A percentile compares a stretch with the other conserved stretches of the same genome.
These are phyloP conservation scores for Bipolaris oryzae DNA, from an alignment of 2,329 filamentous ascomycete genomes.

Conservation along the genomic window DNA sequence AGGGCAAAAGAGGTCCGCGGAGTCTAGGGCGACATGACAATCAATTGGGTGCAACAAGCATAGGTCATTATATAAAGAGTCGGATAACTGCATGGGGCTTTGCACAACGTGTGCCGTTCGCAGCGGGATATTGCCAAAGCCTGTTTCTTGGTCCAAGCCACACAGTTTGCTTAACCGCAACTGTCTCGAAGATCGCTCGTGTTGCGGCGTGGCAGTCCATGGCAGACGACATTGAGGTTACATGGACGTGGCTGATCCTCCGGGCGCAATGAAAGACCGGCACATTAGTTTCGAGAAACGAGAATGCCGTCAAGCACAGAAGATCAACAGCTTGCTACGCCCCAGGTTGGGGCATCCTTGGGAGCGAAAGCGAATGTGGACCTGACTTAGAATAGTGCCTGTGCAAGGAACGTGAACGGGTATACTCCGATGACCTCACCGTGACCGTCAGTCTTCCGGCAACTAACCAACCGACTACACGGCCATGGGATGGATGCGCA, in stretches of 20 bases:
- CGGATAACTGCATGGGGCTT: constrained; percentile 20
- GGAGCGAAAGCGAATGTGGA: neutral
- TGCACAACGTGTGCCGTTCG: constrained; percentile 3
- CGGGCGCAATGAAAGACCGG: neutral
- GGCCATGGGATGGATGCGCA: neutral
- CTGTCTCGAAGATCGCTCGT: constrained; percentile 10
- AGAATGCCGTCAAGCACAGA: neutral
- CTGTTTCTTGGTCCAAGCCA: constrained; percentile 11
- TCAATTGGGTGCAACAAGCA: neutral
- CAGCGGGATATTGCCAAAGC: constrained; percentile 10
- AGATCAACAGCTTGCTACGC: constrained; percentile 1
- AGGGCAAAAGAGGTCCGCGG: constrained; percentile 5
- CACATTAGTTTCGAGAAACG: neutral
- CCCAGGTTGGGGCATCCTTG: neutral
- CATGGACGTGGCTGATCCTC: neutral
- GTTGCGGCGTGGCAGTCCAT: constrained; percentile 1
- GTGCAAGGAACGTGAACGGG: constrained; percentile 5
- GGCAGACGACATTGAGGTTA: neutral
- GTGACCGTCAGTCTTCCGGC: constrained; percentile 3
- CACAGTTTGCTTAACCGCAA: neutral
- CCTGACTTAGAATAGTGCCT: constrained; percentile 2
- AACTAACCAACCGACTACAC: neutral
- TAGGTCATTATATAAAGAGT: constrained; percentile 10
- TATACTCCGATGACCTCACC: constrained; percentile 15
- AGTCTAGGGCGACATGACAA: constrained; percentile 7